Conservation (phyloP, 2,329 filamentous ascomycete genomes). For the Colletotrichum sp. region DNA sequence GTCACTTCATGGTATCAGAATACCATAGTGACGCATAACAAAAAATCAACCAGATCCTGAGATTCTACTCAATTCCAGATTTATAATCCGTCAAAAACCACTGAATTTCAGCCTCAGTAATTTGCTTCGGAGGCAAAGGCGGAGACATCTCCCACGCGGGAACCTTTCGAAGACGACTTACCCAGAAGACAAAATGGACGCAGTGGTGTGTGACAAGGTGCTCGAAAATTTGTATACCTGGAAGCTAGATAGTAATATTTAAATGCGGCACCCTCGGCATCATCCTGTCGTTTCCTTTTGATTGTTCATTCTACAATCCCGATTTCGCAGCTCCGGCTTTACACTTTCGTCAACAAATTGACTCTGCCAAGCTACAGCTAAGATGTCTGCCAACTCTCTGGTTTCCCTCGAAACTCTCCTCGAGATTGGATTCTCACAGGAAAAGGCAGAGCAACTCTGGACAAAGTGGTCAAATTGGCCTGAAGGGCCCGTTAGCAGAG, state of each 20-base stretch:
- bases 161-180: not conserved
- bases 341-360: not conserved
- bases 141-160: not conserved
- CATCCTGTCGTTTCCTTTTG: not conserved
- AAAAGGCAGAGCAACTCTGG: not conserved
- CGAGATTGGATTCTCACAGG: not conserved
- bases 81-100: not conserved
- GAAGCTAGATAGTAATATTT: not conserved
- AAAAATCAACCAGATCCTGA: not conserved
- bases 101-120: not conserved
- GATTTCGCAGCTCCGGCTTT: not conserved
- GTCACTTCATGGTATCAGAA: not conserved
- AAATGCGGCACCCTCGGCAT: not conserved
- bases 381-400: not conserved
- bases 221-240: not conserved
- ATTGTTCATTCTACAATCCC: not conserved
- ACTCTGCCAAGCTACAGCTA: not conserved
- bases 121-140: not conserved
- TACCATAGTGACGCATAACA: not conserved
- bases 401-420: not conserved
- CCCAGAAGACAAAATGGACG: not conserved
- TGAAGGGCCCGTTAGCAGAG: not conserved
- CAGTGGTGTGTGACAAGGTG: not conserved
- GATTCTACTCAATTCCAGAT: not conserved
- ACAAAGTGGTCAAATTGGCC: not conserved